Base-by-base conservation (phyloP, 164 flowering plant genomes). In the Umbilicus rupestris region DNA sequence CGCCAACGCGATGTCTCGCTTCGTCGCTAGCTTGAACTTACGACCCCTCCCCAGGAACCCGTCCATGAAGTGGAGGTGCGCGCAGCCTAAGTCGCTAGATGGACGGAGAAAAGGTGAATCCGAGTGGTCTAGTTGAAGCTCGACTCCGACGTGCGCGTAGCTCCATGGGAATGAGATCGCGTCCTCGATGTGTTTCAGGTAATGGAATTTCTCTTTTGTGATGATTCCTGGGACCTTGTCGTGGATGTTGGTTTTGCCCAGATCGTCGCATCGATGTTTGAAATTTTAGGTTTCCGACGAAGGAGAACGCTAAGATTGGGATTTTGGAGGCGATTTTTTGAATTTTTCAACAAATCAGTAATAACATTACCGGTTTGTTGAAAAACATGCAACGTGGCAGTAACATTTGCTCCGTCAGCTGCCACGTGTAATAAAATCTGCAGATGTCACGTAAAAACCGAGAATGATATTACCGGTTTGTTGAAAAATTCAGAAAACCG, bases 141-240 rank as follows among this genome's bases (percentile, higher is more conserved):
- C 95, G 6, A 78, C 81, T 0, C 97, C 97, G 0, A 88, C 95
- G 64, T 88, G 93, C 0, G 90, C 85, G 45, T 88, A 91, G 30
- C 89, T 83, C 97, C 97, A 90, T 1, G 95, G 95, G 19, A 88
- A 84, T 0, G 78, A 62, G 0, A 80, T 77, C 0, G 28, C 44
- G 0, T 85, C 88, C 52, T 82, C 88, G 5, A 77, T 19, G 47
- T 78, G 76, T 69, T 80, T 84, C 37, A 81, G 88, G 31, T 72
- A 78, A 15, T 75, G 81, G 8, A 77, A 70, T 58, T 82, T 78
- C 79, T 90, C 94, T 46, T 90, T 90, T 0, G 84, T 71, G 5
- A 90, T n/a, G 15, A 91, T 69, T 1, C 97, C 97, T 0, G 97
- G 95, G 0, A 91, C 95, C 64, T 71, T 81, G 58, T 91, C 97